Conservation (phyloP, 2,329 filamentous ascomycete genomes). For the Hymenoscyphus repandus region DNA sequence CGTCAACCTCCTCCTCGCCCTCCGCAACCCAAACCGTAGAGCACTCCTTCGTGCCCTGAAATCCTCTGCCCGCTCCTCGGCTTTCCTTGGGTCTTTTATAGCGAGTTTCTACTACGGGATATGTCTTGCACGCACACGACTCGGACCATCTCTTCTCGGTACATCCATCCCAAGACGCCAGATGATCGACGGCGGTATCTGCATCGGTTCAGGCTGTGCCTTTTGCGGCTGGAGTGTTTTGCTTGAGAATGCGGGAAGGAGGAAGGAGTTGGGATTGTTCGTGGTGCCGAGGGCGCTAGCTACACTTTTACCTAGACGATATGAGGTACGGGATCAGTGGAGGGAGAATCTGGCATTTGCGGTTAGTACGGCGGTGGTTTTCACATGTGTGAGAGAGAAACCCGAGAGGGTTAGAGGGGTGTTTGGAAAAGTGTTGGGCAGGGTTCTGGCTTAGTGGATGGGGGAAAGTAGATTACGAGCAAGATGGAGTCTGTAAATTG, state of each 20-base stretch:
- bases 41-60: slow-evolving; percentile 39
- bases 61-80: slow-evolving; percentile 64
- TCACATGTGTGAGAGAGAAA: slow-evolving; percentile 61
- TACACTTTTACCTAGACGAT: slow-evolving; percentile 67
- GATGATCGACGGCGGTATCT: slow-evolving; percentile 57
- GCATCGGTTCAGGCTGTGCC: slow-evolving; percentile 65
- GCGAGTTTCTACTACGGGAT: slow-evolving; percentile 80
- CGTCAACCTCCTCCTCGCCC: slow-evolving; percentile 61
- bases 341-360: slow-evolving; percentile 63
- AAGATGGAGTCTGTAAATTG: too few relatives aligned
- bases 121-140: slow-evolving; percentile 67
- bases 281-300: slow-evolving; percentile 74
- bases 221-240: slow-evolving; percentile 81
- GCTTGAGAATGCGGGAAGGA: slow-evolving; percentile 58
- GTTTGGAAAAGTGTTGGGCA: slow-evolving; percentile 52
- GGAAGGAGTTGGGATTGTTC: slow-evolving; percentile 74
- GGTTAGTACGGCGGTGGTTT: slow-evolving; percentile 62
- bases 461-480: too few relatives aligned
- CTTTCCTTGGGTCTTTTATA: slow-evolving; percentile 75
- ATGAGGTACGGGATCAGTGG: slow-evolving; percentile 58
- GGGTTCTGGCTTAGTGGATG: slow-evolving; percentile 13
- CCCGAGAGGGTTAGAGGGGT: slow-evolving; percentile 61
- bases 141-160: slow-evolving; percentile 67
- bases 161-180: slow-evolving; percentile 42
- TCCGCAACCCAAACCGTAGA: slow-evolving; percentile 35